Conservation (phyloP, 2,329 filamentous ascomycete genomes). For the Venturiaceae sp. region DNA sequence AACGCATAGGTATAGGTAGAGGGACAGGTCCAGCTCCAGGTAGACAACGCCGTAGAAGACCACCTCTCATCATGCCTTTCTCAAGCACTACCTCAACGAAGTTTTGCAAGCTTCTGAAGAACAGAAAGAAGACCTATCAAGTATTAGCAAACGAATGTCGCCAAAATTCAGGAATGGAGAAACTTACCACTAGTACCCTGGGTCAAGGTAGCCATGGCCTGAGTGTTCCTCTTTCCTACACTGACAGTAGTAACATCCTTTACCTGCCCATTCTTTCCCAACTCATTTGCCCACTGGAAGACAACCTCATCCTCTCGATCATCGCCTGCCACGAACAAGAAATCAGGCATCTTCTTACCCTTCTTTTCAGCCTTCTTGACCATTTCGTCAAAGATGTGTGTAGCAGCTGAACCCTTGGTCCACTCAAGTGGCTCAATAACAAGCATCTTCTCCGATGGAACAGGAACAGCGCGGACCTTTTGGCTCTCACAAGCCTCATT, state of each 20-base stretch:
- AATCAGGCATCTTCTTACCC: constrained; percentile 52
- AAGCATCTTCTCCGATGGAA: constrained; percentile 58
- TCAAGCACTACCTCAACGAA: too few species aligned
- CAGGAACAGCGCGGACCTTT: constrained; percentile 71
- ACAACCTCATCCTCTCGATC: constrained; percentile 89
- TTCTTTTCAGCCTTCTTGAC: not conserved
- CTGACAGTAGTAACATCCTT: constrained; percentile 72
- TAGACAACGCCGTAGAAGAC: too few species aligned
- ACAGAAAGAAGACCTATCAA: constrained; percentile 40
- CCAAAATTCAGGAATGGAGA: not conserved
- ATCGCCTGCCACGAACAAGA: constrained; percentile 82
- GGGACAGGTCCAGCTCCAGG: too few species aligned
- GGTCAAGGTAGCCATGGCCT: constrained; percentile 74
- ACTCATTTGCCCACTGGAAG: constrained; percentile 88
- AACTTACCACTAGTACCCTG: constrained; percentile 82
- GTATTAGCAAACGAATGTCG: not conserved
- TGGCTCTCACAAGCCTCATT: constrained; percentile 85
- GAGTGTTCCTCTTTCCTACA: constrained; percentile 77
- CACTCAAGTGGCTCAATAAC: constrained; percentile 78
- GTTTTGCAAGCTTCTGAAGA: constrained; percentile 35
- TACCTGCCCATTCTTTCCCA: constrained; percentile 37
- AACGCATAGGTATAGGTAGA: too few species aligned
- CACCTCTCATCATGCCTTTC: too few species aligned
- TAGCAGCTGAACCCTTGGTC: constrained; percentile 78
- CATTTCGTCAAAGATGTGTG: constrained; percentile 49